Percentiles rank a stretch among this genome's conserved stretches.
phyloP scores from a whole-genome alignment of 1,139 yeast species.

The Blastobotrys ciferrii region DNA sequence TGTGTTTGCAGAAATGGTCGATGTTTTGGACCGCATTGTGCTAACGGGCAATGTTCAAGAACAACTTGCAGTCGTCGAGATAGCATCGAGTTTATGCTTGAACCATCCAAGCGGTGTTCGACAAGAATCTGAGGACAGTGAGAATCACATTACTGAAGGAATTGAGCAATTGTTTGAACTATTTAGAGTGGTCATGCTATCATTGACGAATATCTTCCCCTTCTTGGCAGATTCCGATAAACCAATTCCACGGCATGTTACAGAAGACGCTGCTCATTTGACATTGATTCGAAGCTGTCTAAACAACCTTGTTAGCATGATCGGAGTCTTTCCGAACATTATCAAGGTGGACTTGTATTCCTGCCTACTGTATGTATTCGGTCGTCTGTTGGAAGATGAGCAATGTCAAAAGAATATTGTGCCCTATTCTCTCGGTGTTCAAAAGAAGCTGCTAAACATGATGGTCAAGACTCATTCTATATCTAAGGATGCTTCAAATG shows the following conservation, averaged over 20 bases:
- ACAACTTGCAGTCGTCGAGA: conserved; percentile 53
- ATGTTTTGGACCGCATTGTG: conserved; percentile 70
- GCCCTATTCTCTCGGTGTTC: conserved; percentile 32
- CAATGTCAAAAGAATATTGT: conserved; percentile 30
- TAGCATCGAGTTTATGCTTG: conserved; percentile 49
- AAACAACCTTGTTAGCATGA: conserved; percentile 59
- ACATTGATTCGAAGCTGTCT: conserved; percentile 47
- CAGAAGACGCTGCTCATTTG: conserved; percentile 27
- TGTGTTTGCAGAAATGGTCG: conserved; percentile 73
- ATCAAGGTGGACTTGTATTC: conserved; percentile 69
- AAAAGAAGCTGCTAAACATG: conserved; percentile 33
- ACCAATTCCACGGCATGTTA: conserved; percentile 35
- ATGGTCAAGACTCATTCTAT: conserved; percentile 30
- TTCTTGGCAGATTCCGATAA: conserved; percentile 48
- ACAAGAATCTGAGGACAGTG: conserved; percentile 17
- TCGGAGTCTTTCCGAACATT: conserved; percentile 60
- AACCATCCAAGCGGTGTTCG: conserved; percentile 35
- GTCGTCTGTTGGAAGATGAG: conserved; percentile 54
- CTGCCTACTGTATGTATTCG: conserved; percentile 63
- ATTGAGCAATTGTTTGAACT: conserved; percentile 82
- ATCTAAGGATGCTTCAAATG: conserved; percentile 25
- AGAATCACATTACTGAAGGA: conserved; percentile 47
- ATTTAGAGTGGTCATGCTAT: conserved; percentile 66
- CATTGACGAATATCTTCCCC: conserved; percentile 60
- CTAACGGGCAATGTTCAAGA: conserved; percentile 57